These are phyloP conservation scores for Hymenoscyphus infarciens DNA, from an alignment of 2,329 filamentous ascomycete species.

Conservation along the genomic window DNA sequence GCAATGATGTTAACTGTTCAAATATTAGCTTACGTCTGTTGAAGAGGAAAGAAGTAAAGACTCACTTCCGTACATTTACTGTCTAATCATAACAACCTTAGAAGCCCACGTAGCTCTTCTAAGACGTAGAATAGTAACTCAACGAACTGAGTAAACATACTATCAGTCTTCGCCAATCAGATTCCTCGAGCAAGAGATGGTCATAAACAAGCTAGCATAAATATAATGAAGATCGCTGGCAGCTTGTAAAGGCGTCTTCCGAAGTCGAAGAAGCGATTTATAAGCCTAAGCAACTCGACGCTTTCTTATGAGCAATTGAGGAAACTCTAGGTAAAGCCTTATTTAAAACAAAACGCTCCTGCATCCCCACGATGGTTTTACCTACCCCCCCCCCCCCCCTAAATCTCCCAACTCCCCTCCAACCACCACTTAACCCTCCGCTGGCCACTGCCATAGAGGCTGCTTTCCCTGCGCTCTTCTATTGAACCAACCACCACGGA, in stretches of 20 bases:
- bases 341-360: too few relatives aligned
- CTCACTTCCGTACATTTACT: constrained; percentile 32
- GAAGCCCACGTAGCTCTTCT: constrained; percentile 72
- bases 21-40: too few relatives aligned
- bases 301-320: constrained; percentile 58
- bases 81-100: constrained; percentile 67
- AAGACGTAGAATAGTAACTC: constrained; percentile 64
- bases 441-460: too few relatives aligned
- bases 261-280: constrained; percentile 55
- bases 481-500: too few relatives aligned
- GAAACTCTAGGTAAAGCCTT: constrained; percentile 63
- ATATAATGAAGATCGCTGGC: constrained; percentile 62
- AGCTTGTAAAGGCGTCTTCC: constrained; percentile 57
- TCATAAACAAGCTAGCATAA: constrained; percentile 43
- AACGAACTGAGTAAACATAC: constrained; percentile 58
- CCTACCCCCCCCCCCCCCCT: too few relatives aligned
- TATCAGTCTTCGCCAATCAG: constrained; percentile 45
- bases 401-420: too few relatives aligned
- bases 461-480: too few relatives aligned
- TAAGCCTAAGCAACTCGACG: constrained; percentile 45
- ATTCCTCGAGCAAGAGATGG: constrained; percentile 26
- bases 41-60: too few relatives aligned
- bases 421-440: too few relatives aligned
- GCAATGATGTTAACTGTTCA: constrained; percentile 58
- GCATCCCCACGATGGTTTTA: too few relatives aligned